Percentiles rank a stretch among this genome's conserved stretches.
These are phyloP conservation scores for Iris macrosiphon DNA, from an alignment of 106 monocot genomes.

Conservation along the genomic window DNA sequence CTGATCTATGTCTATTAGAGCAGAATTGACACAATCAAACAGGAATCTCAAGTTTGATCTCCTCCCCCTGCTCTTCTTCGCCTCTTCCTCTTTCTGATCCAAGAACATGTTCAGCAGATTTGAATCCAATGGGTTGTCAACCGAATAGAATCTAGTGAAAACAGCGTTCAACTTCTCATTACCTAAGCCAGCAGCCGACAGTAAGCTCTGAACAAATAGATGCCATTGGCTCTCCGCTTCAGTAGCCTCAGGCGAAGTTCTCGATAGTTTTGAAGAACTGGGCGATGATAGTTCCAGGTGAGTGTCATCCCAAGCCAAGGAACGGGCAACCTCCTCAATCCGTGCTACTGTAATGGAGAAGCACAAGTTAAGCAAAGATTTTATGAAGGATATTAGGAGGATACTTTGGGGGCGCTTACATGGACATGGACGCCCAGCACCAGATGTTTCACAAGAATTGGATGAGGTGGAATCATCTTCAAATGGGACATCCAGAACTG, in stretches of 20 bases:
- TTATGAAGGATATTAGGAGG: neutral
- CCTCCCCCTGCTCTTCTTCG: conserved; percentile 38
- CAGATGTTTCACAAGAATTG: conserved; percentile 24
- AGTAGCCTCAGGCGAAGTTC: conserved; percentile 1
- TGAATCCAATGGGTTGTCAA: conserved; percentile 34
- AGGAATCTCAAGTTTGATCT: conserved; percentile 62
- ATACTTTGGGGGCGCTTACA: conserved; percentile 29
- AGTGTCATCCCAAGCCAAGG: conserved; percentile 34
- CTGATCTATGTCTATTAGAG: conserved; percentile 37
- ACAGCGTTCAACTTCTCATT: conserved; percentile 18
- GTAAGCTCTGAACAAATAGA: conserved; percentile 44
- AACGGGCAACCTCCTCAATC: conserved; percentile 57
- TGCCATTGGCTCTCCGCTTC: conserved; percentile 31
- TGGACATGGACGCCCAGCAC: conserved; percentile 11
- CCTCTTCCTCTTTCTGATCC: conserved; percentile 39
- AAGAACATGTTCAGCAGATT: conserved; percentile 42
- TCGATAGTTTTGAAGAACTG: conserved; percentile 11
- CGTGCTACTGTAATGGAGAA: conserved; percentile 37
- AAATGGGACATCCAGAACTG: conserved; percentile 26
- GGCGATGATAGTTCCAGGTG: conserved; percentile 3
- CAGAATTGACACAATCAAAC: conserved; percentile 66
- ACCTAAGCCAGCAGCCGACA: conserved; percentile 44
- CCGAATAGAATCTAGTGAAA: conserved; percentile 22
- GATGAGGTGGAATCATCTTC: conserved; percentile 19
- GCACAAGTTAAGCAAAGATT: neutral